Base-by-base conservation (phyloP, 306 rosid species). In the Vigna mungo region DNA sequence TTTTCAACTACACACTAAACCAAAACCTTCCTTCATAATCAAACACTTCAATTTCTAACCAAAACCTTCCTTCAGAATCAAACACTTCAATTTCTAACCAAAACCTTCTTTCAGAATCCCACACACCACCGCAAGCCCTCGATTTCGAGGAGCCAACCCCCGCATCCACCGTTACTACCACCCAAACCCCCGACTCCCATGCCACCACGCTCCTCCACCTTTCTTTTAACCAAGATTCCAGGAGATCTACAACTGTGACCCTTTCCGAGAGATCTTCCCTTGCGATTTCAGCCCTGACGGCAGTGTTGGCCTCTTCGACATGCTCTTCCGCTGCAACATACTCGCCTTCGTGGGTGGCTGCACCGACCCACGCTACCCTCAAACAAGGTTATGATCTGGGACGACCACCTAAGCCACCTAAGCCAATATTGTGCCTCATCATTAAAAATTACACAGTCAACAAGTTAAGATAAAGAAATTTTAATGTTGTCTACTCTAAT, bases 321-420 rank as follows among this genome's bases (percentile, higher is more conserved):
- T 93, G 97, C 86, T 86, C 15, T 90, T 86, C 80, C 89, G 87
- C 1, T 87, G 83, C 81, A 90, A 85, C 68, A 84, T 90, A 36
- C 84, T 89, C 2, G 88, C 96, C 78, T 78, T 93, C 17, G 96
- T 93, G 8, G 90, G 97, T 5, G 94, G 93, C 9, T 90, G 88
- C 14, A 13, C 75, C n/a, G 86, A 86, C 68, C 94, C 94, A 9
- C 62, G 72, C 0, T 77, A 80, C 51, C 86, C 97, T n/a, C 39
- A 77, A 86, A 88, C 71, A 90, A 90, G 84, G 96, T 93, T 44
- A 93, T 90, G 91, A 86, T 93, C 18, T 90, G 97, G 97, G 92
- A 93, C 81, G 88, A 90, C 68, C 83, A 86, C 60, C 80, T n/a
- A n/a, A n/a, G n/a, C n/a, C n/a, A n/a, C n/a, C n/a, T n/a, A n/a